phyloP scores from a whole-genome alignment of 441 rosid genomes.

The Arabidopsis lyrata region DNA sequence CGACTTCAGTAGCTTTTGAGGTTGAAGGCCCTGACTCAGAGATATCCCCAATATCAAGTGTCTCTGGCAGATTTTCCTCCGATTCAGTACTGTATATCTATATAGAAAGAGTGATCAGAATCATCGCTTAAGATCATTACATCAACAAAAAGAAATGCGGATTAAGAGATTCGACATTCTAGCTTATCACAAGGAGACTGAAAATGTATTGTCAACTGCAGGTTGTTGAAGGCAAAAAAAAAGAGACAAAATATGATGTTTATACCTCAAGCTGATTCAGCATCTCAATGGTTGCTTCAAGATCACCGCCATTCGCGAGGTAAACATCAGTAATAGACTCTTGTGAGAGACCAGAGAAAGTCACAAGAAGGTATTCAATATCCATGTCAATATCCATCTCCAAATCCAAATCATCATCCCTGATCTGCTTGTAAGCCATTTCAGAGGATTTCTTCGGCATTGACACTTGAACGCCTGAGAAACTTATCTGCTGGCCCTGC shows the following conservation, averaged over 20 bases:
- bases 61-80: constrained; percentile 69
- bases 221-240: too few species aligned
- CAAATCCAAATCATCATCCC: constrained; percentile 56
- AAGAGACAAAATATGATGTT: too few species aligned
- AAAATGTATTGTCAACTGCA: too few species aligned
- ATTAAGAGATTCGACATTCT: too few species aligned
- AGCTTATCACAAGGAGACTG: too few species aligned
- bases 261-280: constrained; percentile 83
- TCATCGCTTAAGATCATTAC: not conserved
- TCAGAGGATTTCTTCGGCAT: constrained; percentile 43
- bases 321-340: constrained; percentile 80
- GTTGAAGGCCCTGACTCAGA: constrained; percentile 54
- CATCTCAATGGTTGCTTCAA: constrained; percentile 86
- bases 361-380: constrained; percentile 68
- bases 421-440: constrained; percentile 47
- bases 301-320: constrained; percentile 71
- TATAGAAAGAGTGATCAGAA: constrained; percentile 1
- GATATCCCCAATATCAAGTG: constrained; percentile 79
- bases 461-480: constrained; percentile 41
- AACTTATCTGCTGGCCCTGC: constrained; percentile 37
- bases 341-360: constrained; percentile 79
- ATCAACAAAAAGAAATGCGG: not conserved
- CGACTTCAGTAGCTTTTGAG: constrained; percentile 44
- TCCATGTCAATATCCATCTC: constrained; percentile 65
- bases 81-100: constrained; percentile 59